These are phyloP conservation scores for Lipomyces anomalus DNA, from an alignment of 805 yeast genomes.

Conservation along the genomic window DNA sequence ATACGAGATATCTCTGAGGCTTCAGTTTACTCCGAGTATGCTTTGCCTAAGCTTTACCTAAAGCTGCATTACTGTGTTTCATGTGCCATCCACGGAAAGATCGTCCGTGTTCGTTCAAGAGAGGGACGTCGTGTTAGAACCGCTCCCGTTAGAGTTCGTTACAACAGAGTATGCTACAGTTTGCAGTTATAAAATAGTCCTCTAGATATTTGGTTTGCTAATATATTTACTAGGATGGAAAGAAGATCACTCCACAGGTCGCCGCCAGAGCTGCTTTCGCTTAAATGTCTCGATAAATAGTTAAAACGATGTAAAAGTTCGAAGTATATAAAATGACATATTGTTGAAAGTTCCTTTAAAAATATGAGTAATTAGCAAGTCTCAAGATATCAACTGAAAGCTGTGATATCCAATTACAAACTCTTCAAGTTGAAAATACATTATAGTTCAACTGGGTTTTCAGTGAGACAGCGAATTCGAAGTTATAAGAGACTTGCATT, in stretches of 20 bases:
- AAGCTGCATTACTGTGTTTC: conserved; percentile 99
- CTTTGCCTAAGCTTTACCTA: conserved; percentile 99
- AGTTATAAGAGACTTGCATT: too few species aligned
- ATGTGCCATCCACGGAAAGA: conserved; percentile 99
- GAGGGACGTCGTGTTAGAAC: conserved; percentile 97
- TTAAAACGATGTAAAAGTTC: neutral
- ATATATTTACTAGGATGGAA: conserved; percentile 44
- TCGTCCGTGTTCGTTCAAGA: conserved; percentile 99
- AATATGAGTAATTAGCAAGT: too few species aligned
- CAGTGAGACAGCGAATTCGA: too few species aligned
- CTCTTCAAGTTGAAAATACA: too few species aligned
- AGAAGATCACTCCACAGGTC: conserved; percentile 92
- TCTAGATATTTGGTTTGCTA: too few species aligned
- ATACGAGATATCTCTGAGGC: conserved; percentile 99
- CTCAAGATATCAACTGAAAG: too few species aligned
- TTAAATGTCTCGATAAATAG: conserved; percentile 2
- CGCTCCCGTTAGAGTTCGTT: conserved; percentile 99
- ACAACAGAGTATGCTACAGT: conserved; percentile 50
- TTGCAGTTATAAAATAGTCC: neutral
- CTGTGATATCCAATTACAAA: too few species aligned
- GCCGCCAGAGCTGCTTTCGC: conserved; percentile 88
- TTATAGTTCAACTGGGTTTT: too few species aligned
- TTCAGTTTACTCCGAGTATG: conserved; percentile 98
- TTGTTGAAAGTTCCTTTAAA: too few species aligned
- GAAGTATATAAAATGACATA: neutral